Base-by-base conservation (phyloP, 352 stramenopile species). In the Phytopythium montanum region DNA sequence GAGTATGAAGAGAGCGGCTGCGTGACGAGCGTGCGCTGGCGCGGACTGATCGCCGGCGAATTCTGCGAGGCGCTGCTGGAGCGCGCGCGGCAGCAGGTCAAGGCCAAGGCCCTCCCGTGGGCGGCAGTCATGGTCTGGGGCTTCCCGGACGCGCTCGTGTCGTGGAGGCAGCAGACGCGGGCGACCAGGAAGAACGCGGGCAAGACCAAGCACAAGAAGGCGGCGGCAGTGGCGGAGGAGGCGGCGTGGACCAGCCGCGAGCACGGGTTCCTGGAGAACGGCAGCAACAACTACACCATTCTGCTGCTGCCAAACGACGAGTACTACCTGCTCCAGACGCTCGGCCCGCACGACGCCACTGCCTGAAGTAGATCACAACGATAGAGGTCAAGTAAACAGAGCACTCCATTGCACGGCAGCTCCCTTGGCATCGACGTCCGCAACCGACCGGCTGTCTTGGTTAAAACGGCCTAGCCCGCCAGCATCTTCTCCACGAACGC, bases 101-200 rank as follows among this genome's bases (percentile, higher is more conserved):
- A 80, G 53, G 73, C 42, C 25, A 67, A 70, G 1, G 58, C 64
- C 14, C 26, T 91, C n/a, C 78, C 80, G 31, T 95, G 82, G 81
- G 83, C 70, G n/a, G 76, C 80, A 2, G 60, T 92, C 29, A 79
- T 72, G 12, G 81, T 90, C n/a, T 95, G 85, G 85, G 85, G 85
- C 16, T 89, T 94, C 29, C 73, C 79, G 0, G 85, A 94, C 41
- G 66, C 68, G 29, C 72, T 92, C 42, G 82, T 84, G 48, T 91
- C 81, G 23, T 92, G 81, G 81, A 65, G 70, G 53, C 80, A 92
- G 42, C 59, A 73, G 41, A 42, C 60, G 56, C 70, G 66, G 58
- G 31, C 50, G n/a, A 33, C 13, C 51, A 56, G 53, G 36, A 50
- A 56, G 46, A 60, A 60, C n/a, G 48, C 23, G 44, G 44, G 23